Evolutionary conservation across 208 protist species (phyloP), one percentile per base, ranked within the genome.

Genomic region (Acanthamoeba culbertsoni): DNA sequence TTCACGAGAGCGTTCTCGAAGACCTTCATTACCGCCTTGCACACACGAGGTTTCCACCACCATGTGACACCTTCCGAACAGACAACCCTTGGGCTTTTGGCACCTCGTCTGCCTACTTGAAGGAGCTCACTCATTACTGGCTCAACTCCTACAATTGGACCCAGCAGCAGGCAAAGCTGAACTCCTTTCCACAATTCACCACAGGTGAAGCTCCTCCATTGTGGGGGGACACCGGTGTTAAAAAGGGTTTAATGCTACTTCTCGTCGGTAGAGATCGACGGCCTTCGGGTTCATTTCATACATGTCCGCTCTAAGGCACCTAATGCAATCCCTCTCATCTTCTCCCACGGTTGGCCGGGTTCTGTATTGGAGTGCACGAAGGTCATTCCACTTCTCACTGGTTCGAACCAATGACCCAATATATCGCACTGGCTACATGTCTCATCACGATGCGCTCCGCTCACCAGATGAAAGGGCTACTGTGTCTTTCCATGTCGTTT

Each of bases 401-500:
- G 59, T 92, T 18, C 77, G 14, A 8, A 7, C 1, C 10, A 31
- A 51, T n/a, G n/a, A n/a, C n/a, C n/a, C n/a, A n/a, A n/a, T n/a
- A n/a, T n/a, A n/a, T n/a, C n/a, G n/a, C 65, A 12, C 35, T 75
- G 65, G 28, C 35, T 75, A 14, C 65, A 40, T 75, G 12, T 31
- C 35, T 75, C 20, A 16, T 75, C 28, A 18, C 28, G 12, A 33
- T 12, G 65, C 28, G 12, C 35, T 33, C 28, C 14, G 28, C 65
- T 16, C 65, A 65, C 79, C 43, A 82, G 59, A 79, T 57, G 48
- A 37, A 57, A 86, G 33, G 4, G 59, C 48, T 45, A 59, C 26
- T 28, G 57, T 53, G 8, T n/a, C 57, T 45, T 92, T 92, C 48
- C 86, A 92, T 79, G 86, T 92, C 33, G 86, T 92, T 18, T 92